Conservation (phyloP, 202 grass and related monocot species). For the Panicum virgatum region DNA sequence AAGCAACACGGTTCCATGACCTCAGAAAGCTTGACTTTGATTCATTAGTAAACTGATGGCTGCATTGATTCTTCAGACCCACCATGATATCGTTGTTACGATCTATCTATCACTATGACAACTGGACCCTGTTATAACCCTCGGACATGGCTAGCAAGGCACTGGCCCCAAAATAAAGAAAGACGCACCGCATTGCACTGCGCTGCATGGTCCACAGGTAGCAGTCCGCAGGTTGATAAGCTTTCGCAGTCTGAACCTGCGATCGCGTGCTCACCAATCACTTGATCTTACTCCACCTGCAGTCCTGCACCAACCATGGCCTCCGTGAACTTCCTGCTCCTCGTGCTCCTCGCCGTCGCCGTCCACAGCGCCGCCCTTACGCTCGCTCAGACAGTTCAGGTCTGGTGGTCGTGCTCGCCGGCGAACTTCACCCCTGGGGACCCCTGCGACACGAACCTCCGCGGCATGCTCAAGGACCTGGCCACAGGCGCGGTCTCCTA, state of each 20-base stretch:
- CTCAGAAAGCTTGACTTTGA: no score
- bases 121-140: no score
- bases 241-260: not conserved
- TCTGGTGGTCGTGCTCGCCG: conserved; percentile 12
- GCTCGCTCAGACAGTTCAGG: conserved; percentile 10
- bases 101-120: no score
- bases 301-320: not conserved
- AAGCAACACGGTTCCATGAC: no score
- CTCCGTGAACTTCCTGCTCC: conserved; percentile 8
- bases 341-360: not conserved
- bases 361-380: no score
- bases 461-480: conserved; percentile 1
- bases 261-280: not conserved
- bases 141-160: no score
- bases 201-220: not conserved
- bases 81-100: no score
- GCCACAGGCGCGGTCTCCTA: not conserved
- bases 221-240: not conserved
- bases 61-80: no score
- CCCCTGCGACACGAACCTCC: conserved; percentile 16
- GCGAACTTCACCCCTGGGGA: conserved; percentile 19
- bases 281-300: no score
- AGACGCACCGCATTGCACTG: not conserved
- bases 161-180: not conserved
- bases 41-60: no score